These are phyloP conservation scores for Tritrichomonas foetus DNA, from an alignment of 208 protist species.

Conservation along the genomic window DNA sequence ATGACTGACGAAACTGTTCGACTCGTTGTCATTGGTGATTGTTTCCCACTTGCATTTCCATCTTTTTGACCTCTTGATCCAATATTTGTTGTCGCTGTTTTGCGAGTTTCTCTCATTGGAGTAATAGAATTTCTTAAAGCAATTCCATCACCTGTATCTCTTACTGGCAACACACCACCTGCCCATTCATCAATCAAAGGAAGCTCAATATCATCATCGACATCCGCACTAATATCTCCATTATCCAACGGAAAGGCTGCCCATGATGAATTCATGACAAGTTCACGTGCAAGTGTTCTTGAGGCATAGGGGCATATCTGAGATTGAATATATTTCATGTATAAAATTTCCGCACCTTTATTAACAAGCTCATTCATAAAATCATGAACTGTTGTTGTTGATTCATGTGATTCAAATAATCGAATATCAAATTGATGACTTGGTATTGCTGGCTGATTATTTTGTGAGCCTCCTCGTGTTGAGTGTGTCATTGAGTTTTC, in stretches of 20 bases:
- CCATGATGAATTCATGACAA: conserved; percentile 10
- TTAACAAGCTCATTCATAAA: not conserved
- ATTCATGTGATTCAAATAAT: too few relatives aligned
- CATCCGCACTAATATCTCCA: not conserved
- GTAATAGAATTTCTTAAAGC: not conserved
- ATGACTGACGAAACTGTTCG: not conserved
- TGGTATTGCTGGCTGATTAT: not conserved
- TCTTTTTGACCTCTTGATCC: not conserved
- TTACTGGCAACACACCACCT: not conserved
- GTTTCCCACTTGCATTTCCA: not conserved
- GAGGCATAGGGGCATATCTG: not conserved
- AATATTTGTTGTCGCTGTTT: not conserved
- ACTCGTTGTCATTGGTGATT: not conserved
- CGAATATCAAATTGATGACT: too few relatives aligned
- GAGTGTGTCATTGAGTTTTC: too few relatives aligned
- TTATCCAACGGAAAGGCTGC: not conserved
- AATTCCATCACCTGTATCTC: not conserved
- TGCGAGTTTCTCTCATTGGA: not conserved
- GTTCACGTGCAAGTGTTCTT: not conserved
- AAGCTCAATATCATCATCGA: not conserved
- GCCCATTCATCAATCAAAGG: conserved; percentile 35
- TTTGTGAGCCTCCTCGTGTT: too few relatives aligned
- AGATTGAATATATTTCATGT: conserved; percentile 1
- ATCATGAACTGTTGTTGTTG: not conserved
- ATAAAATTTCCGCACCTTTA: not conserved